phyloP scores from a whole-genome alignment of 371 early-diverging fungal genomes.

The Rhizopus delemar region DNA sequence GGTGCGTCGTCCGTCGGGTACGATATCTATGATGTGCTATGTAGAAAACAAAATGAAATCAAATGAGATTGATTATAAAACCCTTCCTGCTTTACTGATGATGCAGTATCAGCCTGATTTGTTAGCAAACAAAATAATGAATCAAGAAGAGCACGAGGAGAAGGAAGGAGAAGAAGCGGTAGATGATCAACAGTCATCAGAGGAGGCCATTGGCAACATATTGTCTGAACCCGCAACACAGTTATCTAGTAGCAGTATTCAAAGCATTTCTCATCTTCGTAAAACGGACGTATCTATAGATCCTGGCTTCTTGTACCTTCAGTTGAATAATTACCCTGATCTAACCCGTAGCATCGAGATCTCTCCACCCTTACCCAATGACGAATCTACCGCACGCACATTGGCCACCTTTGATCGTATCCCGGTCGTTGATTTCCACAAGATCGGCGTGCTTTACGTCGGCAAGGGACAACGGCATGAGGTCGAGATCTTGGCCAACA shows the following conservation, averaged over 20 bases:
- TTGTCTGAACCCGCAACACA: slow-evolving; percentile 8
- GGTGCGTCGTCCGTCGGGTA: slow-evolving; percentile 84
- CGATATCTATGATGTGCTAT: slow-evolving; percentile 70
- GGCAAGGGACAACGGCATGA: slow-evolving; percentile 83
- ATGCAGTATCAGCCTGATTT: slow-evolving; percentile 59
- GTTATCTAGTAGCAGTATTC: background rate
- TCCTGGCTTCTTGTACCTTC: slow-evolving; percentile 66
- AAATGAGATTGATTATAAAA: slow-evolving; percentile 56
- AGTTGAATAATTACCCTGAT: slow-evolving; percentile 74
- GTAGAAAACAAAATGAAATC: slow-evolving; percentile 71
- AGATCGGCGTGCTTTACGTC: slow-evolving; percentile 92
- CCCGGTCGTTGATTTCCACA: slow-evolving; percentile 92
- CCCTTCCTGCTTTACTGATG: slow-evolving; percentile 63
- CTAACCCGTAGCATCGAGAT: slow-evolving; percentile 55
- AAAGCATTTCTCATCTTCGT: slow-evolving; percentile 20
- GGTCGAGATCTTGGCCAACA: slow-evolving; percentile 82
- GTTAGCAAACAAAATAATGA: slow-evolving; percentile 24
- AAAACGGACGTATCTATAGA: slow-evolving; percentile 59
- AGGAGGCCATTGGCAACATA: slow-evolving; percentile 4
- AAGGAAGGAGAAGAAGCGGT: background rate
- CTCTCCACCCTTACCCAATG: slow-evolving; percentile 70
- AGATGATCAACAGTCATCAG: background rate
- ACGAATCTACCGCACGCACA: slow-evolving; percentile 76
- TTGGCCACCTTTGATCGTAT: slow-evolving; percentile 84
- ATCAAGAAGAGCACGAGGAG: background rate